Percentiles rank a stretch among this genome's conserved stretches.
These are phyloP conservation scores for Salix exigua DNA, from an alignment of 345 rosid species.

Conservation along the genomic window DNA sequence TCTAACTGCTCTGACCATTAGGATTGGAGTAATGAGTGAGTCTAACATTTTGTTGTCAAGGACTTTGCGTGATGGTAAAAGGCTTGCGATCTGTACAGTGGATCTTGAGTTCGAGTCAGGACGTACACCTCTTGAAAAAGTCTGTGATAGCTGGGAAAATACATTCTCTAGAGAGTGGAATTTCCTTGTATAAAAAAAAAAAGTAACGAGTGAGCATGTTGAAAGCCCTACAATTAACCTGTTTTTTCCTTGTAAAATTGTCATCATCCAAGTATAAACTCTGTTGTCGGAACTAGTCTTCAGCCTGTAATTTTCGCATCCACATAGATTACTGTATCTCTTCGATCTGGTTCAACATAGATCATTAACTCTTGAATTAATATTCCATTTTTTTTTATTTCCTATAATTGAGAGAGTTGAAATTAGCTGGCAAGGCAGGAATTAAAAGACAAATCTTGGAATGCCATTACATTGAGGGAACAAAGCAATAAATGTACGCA, in stretches of 20 bases:
- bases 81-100: no score
- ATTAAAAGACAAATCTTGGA: neutral
- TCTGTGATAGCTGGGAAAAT: rapidly evolving
- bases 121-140: rapidly evolving
- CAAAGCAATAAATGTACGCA: conserved; percentile 3
- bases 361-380: no score
- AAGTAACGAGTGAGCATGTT: neutral
- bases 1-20: neutral
- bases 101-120: no score
- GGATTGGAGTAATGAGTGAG: neutral
- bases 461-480: neutral
- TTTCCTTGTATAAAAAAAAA: no score
- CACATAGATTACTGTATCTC: no score
- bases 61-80: no score
- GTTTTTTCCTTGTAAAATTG: neutral
- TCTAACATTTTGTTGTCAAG: no score
- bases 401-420: neutral
- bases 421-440: neutral
- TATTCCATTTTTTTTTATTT: neutral
- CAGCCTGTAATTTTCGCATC: no score
- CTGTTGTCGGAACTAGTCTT: no score
- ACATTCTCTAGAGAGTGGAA: no score
- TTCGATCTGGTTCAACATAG: no score
- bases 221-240: neutral
- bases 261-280: neutral